These are phyloP conservation scores for Euphorbia neoarborescens DNA, from an alignment of 441 rosid genomes.

Conservation along the genomic window DNA sequence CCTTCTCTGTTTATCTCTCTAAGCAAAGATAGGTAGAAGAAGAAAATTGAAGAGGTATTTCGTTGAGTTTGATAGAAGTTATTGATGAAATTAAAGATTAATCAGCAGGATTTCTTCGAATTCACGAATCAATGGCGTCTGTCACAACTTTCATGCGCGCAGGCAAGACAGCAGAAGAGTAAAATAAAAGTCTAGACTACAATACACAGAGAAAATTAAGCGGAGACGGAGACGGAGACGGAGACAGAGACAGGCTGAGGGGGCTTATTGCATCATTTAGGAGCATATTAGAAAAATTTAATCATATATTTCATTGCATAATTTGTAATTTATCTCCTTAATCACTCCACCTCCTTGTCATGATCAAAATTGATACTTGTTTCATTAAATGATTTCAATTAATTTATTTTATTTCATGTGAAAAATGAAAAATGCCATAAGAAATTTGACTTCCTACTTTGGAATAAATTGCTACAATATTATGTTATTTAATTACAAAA, in stretches of 20 bases:
- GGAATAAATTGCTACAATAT: too few relatives aligned
- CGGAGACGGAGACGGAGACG: constrained; percentile 10
- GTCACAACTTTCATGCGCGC: not conserved
- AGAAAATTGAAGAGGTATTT: not conserved
- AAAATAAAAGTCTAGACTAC: not conserved
- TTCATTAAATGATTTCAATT: too few relatives aligned
- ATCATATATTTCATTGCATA: not conserved
- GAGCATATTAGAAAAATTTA: constrained; percentile 3
- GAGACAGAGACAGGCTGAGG: too few relatives aligned
- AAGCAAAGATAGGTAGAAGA: not conserved
- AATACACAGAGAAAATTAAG: not conserved
- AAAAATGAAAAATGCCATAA: too few relatives aligned
- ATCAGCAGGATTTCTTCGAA: constrained; percentile 34
- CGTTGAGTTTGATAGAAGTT: constrained; percentile 20
- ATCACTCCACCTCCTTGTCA: not conserved
- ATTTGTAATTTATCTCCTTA: not conserved
- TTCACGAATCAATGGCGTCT: constrained; percentile 25
- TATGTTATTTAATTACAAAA: too few relatives aligned
- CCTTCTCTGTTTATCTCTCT: constrained; percentile 12
- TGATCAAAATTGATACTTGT: too few relatives aligned
- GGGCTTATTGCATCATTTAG: constrained; percentile 10
- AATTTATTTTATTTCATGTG: too few relatives aligned
- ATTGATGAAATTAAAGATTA: constrained; percentile 11
- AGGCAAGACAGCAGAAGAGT: not conserved
- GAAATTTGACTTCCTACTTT: too few relatives aligned